phyloP scores from a whole-genome alignment of 148 eudicot species.

The Suaeda aralocaspica region DNA sequence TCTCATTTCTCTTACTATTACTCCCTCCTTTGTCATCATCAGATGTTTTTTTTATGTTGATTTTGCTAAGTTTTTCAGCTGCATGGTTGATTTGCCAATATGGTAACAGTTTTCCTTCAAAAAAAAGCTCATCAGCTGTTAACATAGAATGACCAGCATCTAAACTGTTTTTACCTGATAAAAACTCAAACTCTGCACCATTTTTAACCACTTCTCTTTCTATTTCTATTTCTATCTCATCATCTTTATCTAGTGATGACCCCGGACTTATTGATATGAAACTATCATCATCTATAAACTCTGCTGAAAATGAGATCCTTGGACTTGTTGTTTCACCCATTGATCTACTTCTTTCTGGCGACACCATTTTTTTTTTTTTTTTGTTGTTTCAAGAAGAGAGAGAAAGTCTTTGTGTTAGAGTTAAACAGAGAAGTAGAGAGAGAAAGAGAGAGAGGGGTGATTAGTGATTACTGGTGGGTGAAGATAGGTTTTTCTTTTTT shows the following conservation, averaged over 20 bases:
- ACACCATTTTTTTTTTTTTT: constrained; percentile 40
- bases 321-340: constrained; percentile 25
- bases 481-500: constrained; percentile 10
- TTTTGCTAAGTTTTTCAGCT: constrained; percentile 46
- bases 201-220: constrained; percentile 13
- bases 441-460: constrained; percentile 4
- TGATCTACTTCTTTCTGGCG: constrained; percentile 43
- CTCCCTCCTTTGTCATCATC: not conserved
- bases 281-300: constrained; percentile 55
- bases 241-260: constrained; percentile 31
- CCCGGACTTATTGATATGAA: constrained; percentile 66
- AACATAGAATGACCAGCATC: constrained; percentile 37
- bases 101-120: constrained; percentile 73
- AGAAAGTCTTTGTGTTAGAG: not conserved
- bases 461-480: constrained; percentile 14
- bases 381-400: not conserved
- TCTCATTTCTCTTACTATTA: not conserved
- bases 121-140: constrained; percentile 76
- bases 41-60: constrained; percentile 29
- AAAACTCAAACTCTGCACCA: constrained; percentile 56
- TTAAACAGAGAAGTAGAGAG: not conserved
- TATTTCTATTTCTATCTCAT: constrained; percentile 23
- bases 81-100: constrained; percentile 52
- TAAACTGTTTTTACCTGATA: constrained; percentile 38
- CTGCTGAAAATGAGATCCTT: constrained; percentile 74